These are phyloP conservation scores for Westerdykella ornata DNA, from an alignment of 2,329 filamentous ascomycete genomes.

Conservation along the genomic window DNA sequence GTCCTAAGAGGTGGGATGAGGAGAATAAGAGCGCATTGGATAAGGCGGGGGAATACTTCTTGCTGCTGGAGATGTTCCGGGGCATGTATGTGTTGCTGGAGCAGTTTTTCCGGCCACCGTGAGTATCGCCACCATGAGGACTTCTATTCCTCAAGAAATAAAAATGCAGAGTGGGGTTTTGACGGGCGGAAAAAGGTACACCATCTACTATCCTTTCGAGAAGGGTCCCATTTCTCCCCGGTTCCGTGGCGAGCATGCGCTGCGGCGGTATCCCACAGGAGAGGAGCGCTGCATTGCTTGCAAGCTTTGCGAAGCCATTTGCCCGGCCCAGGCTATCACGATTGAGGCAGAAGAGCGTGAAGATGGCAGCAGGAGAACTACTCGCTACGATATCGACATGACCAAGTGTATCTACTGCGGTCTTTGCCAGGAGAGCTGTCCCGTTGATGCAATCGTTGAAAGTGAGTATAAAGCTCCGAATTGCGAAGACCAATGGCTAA, in stretches of 20 bases:
- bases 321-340: slow-evolving; percentile 95
- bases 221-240: slow-evolving; percentile 97
- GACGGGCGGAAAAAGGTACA: slow-evolving; percentile 59
- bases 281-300: slow-evolving; percentile 99
- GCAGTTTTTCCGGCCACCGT: slow-evolving; percentile 98
- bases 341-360: slow-evolving; percentile 98
- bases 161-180: neutral
- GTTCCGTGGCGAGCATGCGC: slow-evolving; percentile 95
- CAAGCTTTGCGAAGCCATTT: slow-evolving; percentile 98
- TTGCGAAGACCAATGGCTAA: slow-evolving; percentile 12
- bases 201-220: slow-evolving; percentile 97
- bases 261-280: slow-evolving; percentile 91
- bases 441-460: slow-evolving; percentile 88
- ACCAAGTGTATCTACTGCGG: slow-evolving; percentile 99
- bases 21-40: slow-evolving; percentile 66
- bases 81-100: slow-evolving; percentile 98
- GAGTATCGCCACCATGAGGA: slow-evolving; percentile 45
- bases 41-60: slow-evolving; percentile 85
- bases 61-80: slow-evolving; percentile 89
- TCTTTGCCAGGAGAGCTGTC: slow-evolving; percentile 98
- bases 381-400: slow-evolving; percentile 99
- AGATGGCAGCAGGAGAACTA: slow-evolving; percentile 90
- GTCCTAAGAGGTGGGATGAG: slow-evolving; percentile 72
- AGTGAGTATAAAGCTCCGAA: slow-evolving; percentile 41
- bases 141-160: neutral